Evolutionary conservation across 2,329 filamentous ascomycete species (phyloP), one percentile per base, ranked within the genome.

Genomic region (Pyricularia sp.): DNA sequence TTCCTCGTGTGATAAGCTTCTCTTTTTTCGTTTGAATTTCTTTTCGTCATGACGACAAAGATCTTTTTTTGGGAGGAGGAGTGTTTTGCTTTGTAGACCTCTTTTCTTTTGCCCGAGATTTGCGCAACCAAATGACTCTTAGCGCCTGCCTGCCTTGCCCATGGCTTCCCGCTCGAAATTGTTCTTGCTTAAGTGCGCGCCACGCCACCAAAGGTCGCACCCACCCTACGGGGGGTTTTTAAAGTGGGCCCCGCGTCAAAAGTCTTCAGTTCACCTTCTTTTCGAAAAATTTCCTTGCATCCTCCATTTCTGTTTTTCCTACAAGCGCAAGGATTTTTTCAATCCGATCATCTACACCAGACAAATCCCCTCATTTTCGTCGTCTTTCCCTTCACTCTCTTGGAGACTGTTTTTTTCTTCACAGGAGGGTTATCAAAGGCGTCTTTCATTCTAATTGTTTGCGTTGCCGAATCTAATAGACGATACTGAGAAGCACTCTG

Each of bases 361-460:
- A n/a, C 26, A 26, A 35, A 44, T 53, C 69, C 64, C 65, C 65
- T 67, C 68, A 69, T 71, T 71, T 70, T 68, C 66, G 67, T 69
- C 70, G 73, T 77, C 75, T 75, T 76, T 73, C 72, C 70, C 74
- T 59, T 76, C 71, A 76, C 74, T 73, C 75, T 79, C 78, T 75
- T 72, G 75, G 80, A 79, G 77, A 75, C 71, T 72, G 70, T 62
- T 62, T 69, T 70, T 73, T 73, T 75, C 72, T 78, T 77, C 72
- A 64, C 55, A 71, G 74, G 74, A 78, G 78, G 72, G 75, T 76
- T 73, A 70, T 73, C 73, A 75, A 71, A 74, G 70, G 71, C 67
- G 66, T 65, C 69, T 69, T 70, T 69, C 68, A 69, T 69, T 70
- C 69, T 69, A 67, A 69, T 70, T 55, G 24, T 35, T 57, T 64